phyloP scores from a whole-genome alignment of 2,329 filamentous ascomycete species.

The Cladosporium sphaerospermum region DNA sequence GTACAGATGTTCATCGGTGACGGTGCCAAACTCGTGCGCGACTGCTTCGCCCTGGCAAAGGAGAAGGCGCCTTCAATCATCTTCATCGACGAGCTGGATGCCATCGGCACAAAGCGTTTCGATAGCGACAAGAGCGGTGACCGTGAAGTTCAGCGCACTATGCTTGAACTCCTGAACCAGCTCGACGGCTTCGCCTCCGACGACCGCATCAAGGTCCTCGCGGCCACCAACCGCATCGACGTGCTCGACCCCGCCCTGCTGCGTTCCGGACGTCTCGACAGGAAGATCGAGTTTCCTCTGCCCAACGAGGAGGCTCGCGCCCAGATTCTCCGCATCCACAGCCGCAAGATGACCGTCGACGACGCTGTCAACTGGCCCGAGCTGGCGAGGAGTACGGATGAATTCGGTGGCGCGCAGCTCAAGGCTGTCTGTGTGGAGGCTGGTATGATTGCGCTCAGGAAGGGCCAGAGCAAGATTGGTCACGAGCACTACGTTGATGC shows the following conservation, averaged over 20 bases:
- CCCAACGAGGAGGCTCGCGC: constrained; percentile 96
- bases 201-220: constrained; percentile 97
- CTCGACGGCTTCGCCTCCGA: constrained; percentile 97
- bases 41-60: constrained; percentile 95
- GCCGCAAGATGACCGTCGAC: constrained; percentile 95
- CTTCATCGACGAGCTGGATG: constrained; percentile 99
- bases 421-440: constrained; percentile 99
- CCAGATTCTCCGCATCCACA: constrained; percentile 96
- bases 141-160: constrained; percentile 95
- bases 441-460: constrained; percentile 95
- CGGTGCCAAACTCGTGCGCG: constrained; percentile 92
- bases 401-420: constrained; percentile 95
- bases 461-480: constrained; percentile 91
- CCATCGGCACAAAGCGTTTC: constrained; percentile 93
- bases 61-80: constrained; percentile 99
- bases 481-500: constrained; percentile 99
- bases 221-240: constrained; percentile 97
- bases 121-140: constrained; percentile 93
- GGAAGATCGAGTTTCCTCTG: constrained; percentile 97
- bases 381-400: constrained; percentile 90
- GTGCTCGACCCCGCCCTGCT: constrained; percentile 93
- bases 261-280: constrained; percentile 93
- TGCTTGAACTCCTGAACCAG: constrained; percentile 97
- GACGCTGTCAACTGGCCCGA: constrained; percentile 92
- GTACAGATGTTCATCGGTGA: constrained; percentile 99